Percentiles rank a stretch among this genome's conserved stretches.
phyloP scores from a whole-genome alignment of 2,329 filamentous ascomycete species.

The Penicillium sp. region DNA sequence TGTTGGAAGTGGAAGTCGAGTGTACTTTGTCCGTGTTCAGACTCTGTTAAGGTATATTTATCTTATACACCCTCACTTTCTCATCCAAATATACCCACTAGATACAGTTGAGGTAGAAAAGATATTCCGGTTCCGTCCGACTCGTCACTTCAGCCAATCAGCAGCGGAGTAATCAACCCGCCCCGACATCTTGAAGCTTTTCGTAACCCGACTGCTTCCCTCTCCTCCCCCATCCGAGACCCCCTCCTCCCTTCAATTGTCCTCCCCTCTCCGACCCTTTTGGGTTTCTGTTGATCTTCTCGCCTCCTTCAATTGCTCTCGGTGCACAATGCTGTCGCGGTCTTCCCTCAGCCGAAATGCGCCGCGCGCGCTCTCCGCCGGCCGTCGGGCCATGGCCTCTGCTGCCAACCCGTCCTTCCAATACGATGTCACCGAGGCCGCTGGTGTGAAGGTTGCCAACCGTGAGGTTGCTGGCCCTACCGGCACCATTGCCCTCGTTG shows the following conservation, averaged over 20 bases:
- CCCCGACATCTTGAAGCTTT: slow-evolving; percentile 49
- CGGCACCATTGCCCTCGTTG: slow-evolving; percentile 85
- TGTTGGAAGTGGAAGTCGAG: not conserved
- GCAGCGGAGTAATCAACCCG: slow-evolving; percentile 40
- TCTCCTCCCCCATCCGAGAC: slow-evolving; percentile 23
- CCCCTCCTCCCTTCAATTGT: slow-evolving; percentile 31
- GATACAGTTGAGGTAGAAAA: slow-evolving; percentile 16
- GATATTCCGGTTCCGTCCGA: slow-evolving; percentile 45
- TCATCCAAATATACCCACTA: not conserved
- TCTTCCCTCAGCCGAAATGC: slow-evolving; percentile 66
- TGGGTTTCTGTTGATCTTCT: slow-evolving; percentile 36
- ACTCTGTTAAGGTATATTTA: not conserved
- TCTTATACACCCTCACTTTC: not conserved
- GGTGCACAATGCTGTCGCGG: slow-evolving; percentile 69
- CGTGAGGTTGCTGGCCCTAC: slow-evolving; percentile 87
- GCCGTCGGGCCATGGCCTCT: slow-evolving; percentile 66
- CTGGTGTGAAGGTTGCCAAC: slow-evolving; percentile 89
- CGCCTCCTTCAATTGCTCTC: slow-evolving; percentile 47
- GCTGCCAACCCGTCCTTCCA: slow-evolving; percentile 74
- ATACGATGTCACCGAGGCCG: slow-evolving; percentile 84
- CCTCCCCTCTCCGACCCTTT: slow-evolving; percentile 40
- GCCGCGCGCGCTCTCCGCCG: slow-evolving; percentile 62
- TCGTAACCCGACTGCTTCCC: slow-evolving; percentile 40
- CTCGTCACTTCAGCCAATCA: slow-evolving; percentile 47
- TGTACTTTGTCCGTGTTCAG: not conserved